These are phyloP conservation scores for Mycosphaerella sp. DNA, from an alignment of 2,329 filamentous ascomycete species.

Conservation along the genomic window DNA sequence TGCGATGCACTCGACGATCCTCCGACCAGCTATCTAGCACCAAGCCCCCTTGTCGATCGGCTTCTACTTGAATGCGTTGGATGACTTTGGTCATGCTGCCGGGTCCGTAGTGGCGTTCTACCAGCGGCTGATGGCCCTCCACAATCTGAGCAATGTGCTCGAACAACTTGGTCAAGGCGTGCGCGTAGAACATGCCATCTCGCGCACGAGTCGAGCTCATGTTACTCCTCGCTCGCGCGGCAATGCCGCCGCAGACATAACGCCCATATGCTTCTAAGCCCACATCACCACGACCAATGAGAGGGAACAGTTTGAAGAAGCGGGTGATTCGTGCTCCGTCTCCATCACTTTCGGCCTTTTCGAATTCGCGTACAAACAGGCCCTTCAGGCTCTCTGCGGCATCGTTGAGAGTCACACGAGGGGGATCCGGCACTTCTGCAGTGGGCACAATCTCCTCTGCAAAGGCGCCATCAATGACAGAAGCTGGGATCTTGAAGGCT, in stretches of 20 bases:
- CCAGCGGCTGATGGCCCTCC: constrained; percentile 80
- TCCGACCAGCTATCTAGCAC: constrained; percentile 94
- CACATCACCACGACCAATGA: constrained; percentile 82
- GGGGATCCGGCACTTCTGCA: constrained; percentile 88
- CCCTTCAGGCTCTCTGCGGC: constrained; percentile 85
- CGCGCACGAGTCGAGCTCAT: constrained; percentile 61
- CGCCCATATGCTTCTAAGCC: constrained; percentile 91
- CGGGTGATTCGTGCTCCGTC: constrained; percentile 85
- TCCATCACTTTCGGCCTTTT: constrained; percentile 79
- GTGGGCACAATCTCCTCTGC: constrained; percentile 90
- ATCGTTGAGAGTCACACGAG: constrained; percentile 75
- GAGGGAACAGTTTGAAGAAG: constrained; percentile 96
- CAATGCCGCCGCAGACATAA: constrained; percentile 94
- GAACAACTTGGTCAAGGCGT: constrained; percentile 82
- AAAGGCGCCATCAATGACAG: constrained; percentile 77
- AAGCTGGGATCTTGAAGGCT: constrained; percentile 70
- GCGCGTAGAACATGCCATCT: constrained; percentile 87
- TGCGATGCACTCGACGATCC: constrained; percentile 74
- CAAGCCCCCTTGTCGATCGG: constrained; percentile 92
- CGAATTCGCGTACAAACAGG: constrained; percentile 89
- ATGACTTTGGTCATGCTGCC: constrained; percentile 95
- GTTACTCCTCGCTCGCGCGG: constrained; percentile 71
- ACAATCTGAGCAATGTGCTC: constrained; percentile 97
- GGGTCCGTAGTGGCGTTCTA: constrained; percentile 86
- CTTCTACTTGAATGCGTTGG: constrained; percentile 85